phyloP scores from a whole-genome alignment of 331 rosid genomes.

The Arachis monticola region DNA sequence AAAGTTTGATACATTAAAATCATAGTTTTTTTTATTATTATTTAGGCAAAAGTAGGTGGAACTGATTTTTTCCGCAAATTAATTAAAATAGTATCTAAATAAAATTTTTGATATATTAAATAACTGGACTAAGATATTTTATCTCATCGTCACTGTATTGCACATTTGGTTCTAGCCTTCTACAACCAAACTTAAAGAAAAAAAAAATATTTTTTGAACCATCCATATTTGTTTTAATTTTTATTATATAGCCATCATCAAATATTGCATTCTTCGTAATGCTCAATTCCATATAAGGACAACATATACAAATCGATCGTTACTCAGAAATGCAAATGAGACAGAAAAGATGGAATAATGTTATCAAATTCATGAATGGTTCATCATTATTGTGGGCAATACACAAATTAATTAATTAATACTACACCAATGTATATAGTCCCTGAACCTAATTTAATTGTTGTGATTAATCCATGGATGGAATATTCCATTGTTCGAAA shows the following conservation, averaged over 20 bases:
- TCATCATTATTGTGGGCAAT: too few relatives aligned
- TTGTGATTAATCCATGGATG: not conserved
- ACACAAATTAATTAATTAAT: too few relatives aligned
- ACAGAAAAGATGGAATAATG: not conserved
- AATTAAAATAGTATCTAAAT: not conserved
- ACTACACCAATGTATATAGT: too few relatives aligned
- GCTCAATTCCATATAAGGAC: not conserved
- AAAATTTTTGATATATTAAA: too few relatives aligned
- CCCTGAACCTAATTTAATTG: not conserved
- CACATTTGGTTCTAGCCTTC: too few relatives aligned
- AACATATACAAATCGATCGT: not conserved
- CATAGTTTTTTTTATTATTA: too few relatives aligned
- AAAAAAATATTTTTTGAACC: too few relatives aligned
- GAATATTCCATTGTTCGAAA: slow-evolving; percentile 27
- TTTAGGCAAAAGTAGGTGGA: not conserved
- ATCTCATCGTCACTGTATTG: too few relatives aligned
- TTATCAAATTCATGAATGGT: not conserved
- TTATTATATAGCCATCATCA: too few relatives aligned
- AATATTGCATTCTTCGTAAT: not conserved
- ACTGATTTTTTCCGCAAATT: not conserved
- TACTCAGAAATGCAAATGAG: not conserved
- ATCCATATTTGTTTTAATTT: too few relatives aligned
- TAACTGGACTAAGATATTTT: not conserved
- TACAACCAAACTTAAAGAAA: too few relatives aligned
- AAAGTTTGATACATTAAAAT: too few relatives aligned